phyloP scores from a whole-genome alignment of 495 filamentous ascomycete genomes.

The Cladorrhinum samala region DNA sequence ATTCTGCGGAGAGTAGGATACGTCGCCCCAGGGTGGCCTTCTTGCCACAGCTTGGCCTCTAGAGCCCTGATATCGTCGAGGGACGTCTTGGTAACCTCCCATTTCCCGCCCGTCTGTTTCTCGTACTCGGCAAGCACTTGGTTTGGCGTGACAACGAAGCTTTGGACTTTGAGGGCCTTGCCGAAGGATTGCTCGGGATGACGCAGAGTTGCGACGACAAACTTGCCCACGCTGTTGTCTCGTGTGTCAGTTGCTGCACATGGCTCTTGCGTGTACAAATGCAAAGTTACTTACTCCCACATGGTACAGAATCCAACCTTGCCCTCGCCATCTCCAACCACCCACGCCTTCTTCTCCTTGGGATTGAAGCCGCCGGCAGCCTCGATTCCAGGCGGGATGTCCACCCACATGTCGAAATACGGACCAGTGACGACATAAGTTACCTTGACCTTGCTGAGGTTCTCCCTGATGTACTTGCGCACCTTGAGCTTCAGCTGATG shows the following conservation, averaged over 20 bases:
- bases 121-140: constrained; percentile 61
- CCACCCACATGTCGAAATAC: constrained; percentile 60
- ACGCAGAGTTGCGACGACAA: constrained; percentile 54
- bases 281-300: constrained; percentile 50
- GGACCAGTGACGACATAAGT: constrained; percentile 68
- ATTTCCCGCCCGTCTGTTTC: constrained; percentile 53
- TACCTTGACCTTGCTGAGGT: constrained; percentile 48
- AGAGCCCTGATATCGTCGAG: constrained; percentile 44
- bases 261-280: background rate
- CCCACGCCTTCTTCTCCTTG: constrained; percentile 47
- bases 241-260: background rate
- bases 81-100: constrained; percentile 48
- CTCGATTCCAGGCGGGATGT: constrained; percentile 27
- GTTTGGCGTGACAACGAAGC: constrained; percentile 58
- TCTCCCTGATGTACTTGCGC: constrained; percentile 49
- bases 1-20: constrained; percentile 56
- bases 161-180: constrained; percentile 60
- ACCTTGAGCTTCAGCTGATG: constrained; percentile 67
- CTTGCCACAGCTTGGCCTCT: constrained; percentile 52
- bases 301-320: constrained; percentile 60
- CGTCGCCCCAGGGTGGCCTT: constrained; percentile 48
- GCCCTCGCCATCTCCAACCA: constrained; percentile 52
- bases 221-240: constrained; percentile 52
- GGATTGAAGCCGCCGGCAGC: constrained; percentile 51
- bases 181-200: constrained; percentile 48